A percentile compares a stretch with the other conserved stretches of the same genome.
Evolutionary conservation across 164 flowering plant species (phyloP).

Genomic region (Cinnamomum micranthum): DNA sequence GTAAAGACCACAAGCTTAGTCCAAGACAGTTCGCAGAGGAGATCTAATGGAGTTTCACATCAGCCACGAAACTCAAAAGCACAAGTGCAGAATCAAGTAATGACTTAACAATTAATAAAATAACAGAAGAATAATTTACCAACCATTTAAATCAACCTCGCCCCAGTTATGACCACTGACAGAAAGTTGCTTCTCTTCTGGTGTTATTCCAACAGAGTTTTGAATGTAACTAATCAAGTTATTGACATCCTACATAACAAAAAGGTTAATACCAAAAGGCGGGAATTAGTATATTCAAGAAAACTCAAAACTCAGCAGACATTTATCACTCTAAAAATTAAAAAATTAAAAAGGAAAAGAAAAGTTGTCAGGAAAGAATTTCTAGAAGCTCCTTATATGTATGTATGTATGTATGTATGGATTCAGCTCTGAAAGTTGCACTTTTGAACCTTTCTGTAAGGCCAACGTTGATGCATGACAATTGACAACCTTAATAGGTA

Average conservation of each 20-base stretch:
- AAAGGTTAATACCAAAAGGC: neutral
- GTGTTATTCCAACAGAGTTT: slow-evolving; percentile 50
- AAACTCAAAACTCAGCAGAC: neutral
- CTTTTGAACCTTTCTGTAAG: too few relatives aligned
- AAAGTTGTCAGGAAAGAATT: too few relatives aligned
- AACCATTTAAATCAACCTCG: slow-evolving; percentile 86
- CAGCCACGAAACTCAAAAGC: too few relatives aligned
- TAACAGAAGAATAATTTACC: slow-evolving; percentile 10
- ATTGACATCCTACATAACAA: slow-evolving; percentile 57
- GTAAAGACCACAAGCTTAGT: too few relatives aligned
- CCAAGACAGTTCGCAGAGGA: too few relatives aligned
- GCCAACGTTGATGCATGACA: too few relatives aligned
- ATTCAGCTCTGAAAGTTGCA: too few relatives aligned
- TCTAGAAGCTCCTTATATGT: too few relatives aligned
- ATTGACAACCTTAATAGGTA: too few relatives aligned
- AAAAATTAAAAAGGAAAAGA: too few relatives aligned
- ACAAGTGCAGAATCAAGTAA: neutral
- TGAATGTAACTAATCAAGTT: slow-evolving; percentile 68
- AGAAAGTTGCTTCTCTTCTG: slow-evolving; percentile 94
- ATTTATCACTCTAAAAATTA: neutral
- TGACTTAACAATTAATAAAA: neutral
- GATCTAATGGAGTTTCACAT: too few relatives aligned
- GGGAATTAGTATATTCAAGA: neutral
- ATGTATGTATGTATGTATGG: too few relatives aligned
- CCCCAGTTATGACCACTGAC: slow-evolving; percentile 97